phyloP scores from a whole-genome alignment of 2,329 filamentous ascomycete genomes.

The Teratosphaeria gauchensis region DNA sequence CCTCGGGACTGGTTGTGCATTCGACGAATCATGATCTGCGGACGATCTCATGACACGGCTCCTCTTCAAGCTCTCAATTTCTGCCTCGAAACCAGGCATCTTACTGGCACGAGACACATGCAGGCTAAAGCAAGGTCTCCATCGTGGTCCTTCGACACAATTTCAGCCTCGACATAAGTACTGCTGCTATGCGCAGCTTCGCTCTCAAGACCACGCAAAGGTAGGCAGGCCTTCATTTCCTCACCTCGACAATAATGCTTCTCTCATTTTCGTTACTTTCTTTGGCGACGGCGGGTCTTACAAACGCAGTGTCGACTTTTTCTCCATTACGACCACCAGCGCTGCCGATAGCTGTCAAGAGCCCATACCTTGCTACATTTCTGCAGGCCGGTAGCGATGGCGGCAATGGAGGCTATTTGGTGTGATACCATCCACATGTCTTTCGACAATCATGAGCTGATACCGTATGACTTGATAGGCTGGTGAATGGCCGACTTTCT shows the following conservation, averaged over 20 bases:
- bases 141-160: neutral
- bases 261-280: neutral
- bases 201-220: neutral
- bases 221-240: neutral
- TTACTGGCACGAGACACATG: neutral
- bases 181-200: neutral
- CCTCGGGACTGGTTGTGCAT: too few relatives aligned
- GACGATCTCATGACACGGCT: neutral
- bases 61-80: neutral
- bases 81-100: neutral
- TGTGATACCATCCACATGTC: constrained; percentile 33
- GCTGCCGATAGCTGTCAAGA: constrained; percentile 62
- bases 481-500: constrained; percentile 40
- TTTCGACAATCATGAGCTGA: constrained; percentile 41
- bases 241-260: neutral
- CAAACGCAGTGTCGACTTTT: constrained; percentile 43
- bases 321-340: constrained; percentile 56
- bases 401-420: constrained; percentile 56
- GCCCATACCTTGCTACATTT: constrained; percentile 67
- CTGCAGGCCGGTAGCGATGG: constrained; percentile 48
- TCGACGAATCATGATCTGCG: neutral
- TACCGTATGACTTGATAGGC: constrained; percentile 20
- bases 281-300: neutral
- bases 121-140: neutral
- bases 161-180: neutral